These are phyloP conservation scores for Carex pumila DNA, from an alignment of 176 grass and related monocot species.

Conservation along the genomic window DNA sequence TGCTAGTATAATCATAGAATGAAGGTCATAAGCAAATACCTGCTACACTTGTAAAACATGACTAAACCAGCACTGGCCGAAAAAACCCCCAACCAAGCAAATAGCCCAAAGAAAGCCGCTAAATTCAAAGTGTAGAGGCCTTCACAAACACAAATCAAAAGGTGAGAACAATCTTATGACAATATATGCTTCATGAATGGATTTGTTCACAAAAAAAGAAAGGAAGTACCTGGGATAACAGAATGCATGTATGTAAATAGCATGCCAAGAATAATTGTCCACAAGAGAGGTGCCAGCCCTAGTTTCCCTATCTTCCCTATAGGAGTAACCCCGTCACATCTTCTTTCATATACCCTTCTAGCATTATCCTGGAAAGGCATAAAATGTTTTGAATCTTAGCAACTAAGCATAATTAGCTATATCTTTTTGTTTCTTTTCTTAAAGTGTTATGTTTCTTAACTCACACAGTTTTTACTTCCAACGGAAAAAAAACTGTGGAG, in stretches of 20 bases:
- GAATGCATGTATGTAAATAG: slow-evolving; percentile 71
- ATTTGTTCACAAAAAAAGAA: background rate
- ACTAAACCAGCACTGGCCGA: slow-evolving; percentile 67
- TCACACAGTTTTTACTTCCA: background rate
- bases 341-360: slow-evolving; percentile 73
- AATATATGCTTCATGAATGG: background rate
- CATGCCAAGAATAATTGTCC: slow-evolving; percentile 60
- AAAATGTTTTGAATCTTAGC: background rate
- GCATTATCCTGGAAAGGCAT: slow-evolving; percentile 75
- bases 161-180: slow-evolving; percentile 1
- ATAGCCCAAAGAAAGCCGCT: slow-evolving; percentile 54
- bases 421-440: background rate
- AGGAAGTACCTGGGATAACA: slow-evolving; percentile 66
- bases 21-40: slow-evolving; percentile 33
- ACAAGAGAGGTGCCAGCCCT: slow-evolving; percentile 87
- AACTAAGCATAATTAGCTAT: background rate
- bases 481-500: background rate
- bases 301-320: slow-evolving; percentile 68
- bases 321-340: slow-evolving; percentile 50
- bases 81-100: slow-evolving; percentile 89
- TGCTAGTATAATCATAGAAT: background rate
- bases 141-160: slow-evolving; percentile 31
- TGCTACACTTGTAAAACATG: slow-evolving; percentile 99
- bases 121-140: slow-evolving; percentile 49
- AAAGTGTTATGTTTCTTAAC: background rate